Evolutionary conservation across 2,329 filamentous ascomycete genomes (phyloP), one percentile per base, ranked within the genome.

Genomic region (Blastomyces percursus): DNA sequence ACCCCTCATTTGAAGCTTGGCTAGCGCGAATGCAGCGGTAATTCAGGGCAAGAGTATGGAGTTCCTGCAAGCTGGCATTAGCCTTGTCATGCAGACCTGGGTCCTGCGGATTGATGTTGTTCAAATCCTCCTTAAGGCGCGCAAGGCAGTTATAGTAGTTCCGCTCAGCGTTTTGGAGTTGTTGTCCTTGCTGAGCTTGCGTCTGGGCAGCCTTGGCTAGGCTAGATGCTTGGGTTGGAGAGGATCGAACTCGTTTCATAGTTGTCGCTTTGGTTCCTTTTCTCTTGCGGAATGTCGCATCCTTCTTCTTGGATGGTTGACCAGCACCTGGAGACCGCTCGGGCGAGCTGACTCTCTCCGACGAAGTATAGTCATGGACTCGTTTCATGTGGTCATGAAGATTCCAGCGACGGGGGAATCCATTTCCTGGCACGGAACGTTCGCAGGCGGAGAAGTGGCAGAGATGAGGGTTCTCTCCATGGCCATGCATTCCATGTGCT

Each of bases 361-460:
- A 77, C 21, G 73, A 71, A 57, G 73, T 79, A 70, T 83, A 84
- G 67, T 84, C 82, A 70, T 97, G 93, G 8, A 96, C 92, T 66
- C 93, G 88, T 78, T 91, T 90, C 92, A 96, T 96, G 81, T 97
- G 93, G 78, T 97, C 93, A 75, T 89, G 87, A 61, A 96, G 84
- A 78, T 97, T 97, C 90, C 94, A 97, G 70, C 92, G 88, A 70
- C 93, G 87, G 46, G 92, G 93, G 72, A 97, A 97, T 69, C 93
- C 93, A 74, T 93, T 91, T 69, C 91, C 91, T 30, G 84, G 80
- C 42, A 88, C 80, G 63, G 90, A 86, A 67, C 93, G 88, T 72
- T 96, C 91, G 71, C 93, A 97, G 65, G 90, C 91, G 35, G 88
- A 82, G 75, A 93, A 94, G 64, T 86, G 85, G 83, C 93, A 97